A percentile compares a stretch with the other conserved stretches of the same genome.
Conservation (phyloP, 2,329 filamentous ascomycete genomes). For the Diaporthe eres region DNA sequence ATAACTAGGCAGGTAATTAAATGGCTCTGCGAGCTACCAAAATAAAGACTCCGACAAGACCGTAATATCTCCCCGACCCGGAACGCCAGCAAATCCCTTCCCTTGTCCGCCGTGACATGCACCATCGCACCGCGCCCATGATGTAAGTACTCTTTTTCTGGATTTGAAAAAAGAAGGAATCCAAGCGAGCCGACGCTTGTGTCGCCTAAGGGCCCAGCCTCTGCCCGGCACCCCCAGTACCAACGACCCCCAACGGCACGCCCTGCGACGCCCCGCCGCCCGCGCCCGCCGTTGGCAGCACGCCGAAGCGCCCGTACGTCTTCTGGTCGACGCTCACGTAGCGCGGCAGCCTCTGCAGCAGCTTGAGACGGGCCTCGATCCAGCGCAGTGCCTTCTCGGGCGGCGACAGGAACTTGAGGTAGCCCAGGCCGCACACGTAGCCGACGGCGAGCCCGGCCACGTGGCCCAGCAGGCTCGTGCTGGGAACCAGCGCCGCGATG, state of each 20-base stretch:
- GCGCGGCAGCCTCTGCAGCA: slow-evolving; percentile 86
- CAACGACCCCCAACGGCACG: slow-evolving; percentile 75
- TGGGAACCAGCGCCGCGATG: slow-evolving; percentile 82
- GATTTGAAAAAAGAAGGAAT: neutral
- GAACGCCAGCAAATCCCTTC: slow-evolving; percentile 27
- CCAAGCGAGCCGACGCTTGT: neutral
- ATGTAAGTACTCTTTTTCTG: neutral
- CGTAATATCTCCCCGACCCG: slow-evolving; percentile 13
- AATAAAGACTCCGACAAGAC: neutral
- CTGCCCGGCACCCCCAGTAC: slow-evolving; percentile 65
- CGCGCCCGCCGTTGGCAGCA: slow-evolving; percentile 70
- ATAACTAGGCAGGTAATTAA: neutral
- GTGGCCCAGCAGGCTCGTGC: slow-evolving; percentile 89
- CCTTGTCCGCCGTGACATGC: neutral
- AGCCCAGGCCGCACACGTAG: slow-evolving; percentile 90
- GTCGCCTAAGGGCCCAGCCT: slow-evolving; percentile 73
- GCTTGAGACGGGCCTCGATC: slow-evolving; percentile 89
- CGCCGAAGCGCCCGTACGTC: slow-evolving; percentile 92
- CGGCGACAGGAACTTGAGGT: slow-evolving; percentile 89
- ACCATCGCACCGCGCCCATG: neutral
- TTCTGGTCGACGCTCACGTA: slow-evolving; percentile 97
- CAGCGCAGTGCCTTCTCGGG: slow-evolving; percentile 90
- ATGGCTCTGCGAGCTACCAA: slow-evolving; percentile 13
- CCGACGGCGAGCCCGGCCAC: slow-evolving; percentile 85
- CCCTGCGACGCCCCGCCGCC: slow-evolving; percentile 66